phyloP scores from a whole-genome alignment of 225 moss, liverwort and hornwort species.

The Bryoerythrophyllum caledonicum region DNA sequence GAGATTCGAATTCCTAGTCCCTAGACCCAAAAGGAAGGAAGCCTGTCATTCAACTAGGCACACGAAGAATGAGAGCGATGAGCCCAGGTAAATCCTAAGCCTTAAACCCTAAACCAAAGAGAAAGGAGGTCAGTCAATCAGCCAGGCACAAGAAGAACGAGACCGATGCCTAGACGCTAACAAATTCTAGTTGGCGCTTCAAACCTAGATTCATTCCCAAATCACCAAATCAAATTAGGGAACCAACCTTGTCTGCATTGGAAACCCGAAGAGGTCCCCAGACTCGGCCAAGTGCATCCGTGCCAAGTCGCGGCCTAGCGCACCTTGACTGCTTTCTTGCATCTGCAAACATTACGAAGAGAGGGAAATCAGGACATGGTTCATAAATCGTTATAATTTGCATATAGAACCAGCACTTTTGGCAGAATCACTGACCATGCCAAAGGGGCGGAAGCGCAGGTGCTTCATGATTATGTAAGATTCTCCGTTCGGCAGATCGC shows the following conservation, averaged over 20 bases:
- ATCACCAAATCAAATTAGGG: background rate
- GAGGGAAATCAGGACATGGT: background rate
- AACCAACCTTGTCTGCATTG: slow-evolving; percentile 57
- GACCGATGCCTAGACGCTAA: slow-evolving; percentile 5
- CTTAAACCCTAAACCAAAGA: background rate
- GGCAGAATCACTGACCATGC: slow-evolving; percentile 51
- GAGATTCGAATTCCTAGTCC: too few species aligned
- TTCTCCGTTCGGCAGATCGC: slow-evolving; percentile 69
- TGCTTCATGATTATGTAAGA: slow-evolving; percentile 85
- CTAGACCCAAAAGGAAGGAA: too few species aligned
- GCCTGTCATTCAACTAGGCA: too few species aligned
- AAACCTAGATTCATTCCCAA: background rate
- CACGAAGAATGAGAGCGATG: too few species aligned
- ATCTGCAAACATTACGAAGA: slow-evolving; percentile 36
- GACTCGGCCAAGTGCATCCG: slow-evolving; percentile 60
- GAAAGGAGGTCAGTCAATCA: background rate
- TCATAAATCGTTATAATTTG: background rate
- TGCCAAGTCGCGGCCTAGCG: slow-evolving; percentile 60
- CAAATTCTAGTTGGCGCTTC: background rate
- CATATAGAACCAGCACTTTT: background rate
- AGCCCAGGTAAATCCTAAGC: too few species aligned
- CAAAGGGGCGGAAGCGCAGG: slow-evolving; percentile 76
- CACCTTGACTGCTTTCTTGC: slow-evolving; percentile 60
- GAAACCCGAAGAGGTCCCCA: slow-evolving; percentile 67
- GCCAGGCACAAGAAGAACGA: background rate